Conservation (phyloP, 2,329 filamentous ascomycete species). For the Trichoderma polysporum region DNA sequence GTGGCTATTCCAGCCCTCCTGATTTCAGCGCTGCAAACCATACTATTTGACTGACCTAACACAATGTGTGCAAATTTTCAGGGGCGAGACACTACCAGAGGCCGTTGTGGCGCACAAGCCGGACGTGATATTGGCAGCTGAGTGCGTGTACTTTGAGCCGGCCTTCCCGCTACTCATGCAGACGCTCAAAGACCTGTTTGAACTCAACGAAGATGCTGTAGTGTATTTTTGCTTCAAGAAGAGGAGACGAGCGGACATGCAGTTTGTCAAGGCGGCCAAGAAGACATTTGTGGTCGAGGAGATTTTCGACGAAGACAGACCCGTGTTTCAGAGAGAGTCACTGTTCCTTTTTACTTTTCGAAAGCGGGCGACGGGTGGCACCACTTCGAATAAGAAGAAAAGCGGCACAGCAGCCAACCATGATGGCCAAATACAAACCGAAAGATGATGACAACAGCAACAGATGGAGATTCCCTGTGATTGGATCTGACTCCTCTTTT, state of each 20-base stretch:
- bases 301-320: constrained; percentile 59
- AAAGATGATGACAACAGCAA: constrained; percentile 8
- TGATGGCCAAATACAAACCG: constrained; percentile 1
- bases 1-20: neutral
- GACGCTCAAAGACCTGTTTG: constrained; percentile 73
- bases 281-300: constrained; percentile 65
- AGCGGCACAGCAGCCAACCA: constrained; percentile 18
- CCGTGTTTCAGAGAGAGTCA: constrained; percentile 55
- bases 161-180: constrained; percentile 84
- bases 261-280: constrained; percentile 69
- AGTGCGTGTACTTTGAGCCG: constrained; percentile 96
- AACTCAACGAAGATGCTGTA: constrained; percentile 63
- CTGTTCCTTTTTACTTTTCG: constrained; percentile 62
- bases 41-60: constrained; percentile 12
- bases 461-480: neutral
- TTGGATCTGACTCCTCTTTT: neutral
- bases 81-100: constrained; percentile 60
- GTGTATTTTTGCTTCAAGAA: constrained; percentile 94
- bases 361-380: constrained; percentile 34
- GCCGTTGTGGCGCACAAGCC: constrained; percentile 59
- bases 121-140: constrained; percentile 85
- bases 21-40: neutral
- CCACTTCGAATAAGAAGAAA: constrained; percentile 19
- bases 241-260: constrained; percentile 74
- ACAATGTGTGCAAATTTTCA: constrained; percentile 31